Conservation (phyloP, 768 basidiomycete genomes). For the Termitomyces sp. region DNA sequence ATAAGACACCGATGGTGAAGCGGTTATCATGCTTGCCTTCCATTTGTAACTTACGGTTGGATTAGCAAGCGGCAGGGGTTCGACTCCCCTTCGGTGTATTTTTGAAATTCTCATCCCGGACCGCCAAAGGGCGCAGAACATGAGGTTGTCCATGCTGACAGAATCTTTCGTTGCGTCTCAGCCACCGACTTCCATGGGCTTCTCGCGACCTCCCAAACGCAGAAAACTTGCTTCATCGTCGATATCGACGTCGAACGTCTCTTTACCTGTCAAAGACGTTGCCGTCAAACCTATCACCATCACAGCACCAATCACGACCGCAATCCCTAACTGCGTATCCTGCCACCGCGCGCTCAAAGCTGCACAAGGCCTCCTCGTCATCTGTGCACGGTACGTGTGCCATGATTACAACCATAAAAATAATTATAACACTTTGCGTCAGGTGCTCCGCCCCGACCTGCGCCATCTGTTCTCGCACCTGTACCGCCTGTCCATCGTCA, state of each 20-base stretch:
- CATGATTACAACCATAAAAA: background rate
- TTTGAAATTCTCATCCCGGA: slow-evolving; percentile 2
- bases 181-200: slow-evolving; percentile 7
- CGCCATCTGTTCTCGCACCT: slow-evolving; percentile 39
- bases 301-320: background rate
- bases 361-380: slow-evolving; percentile 15
- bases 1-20: slow-evolving; percentile 65
- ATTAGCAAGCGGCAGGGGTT: slow-evolving; percentile 67
- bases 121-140: background rate
- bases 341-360: slow-evolving; percentile 22
- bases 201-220: slow-evolving; percentile 22
- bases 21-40: slow-evolving; percentile 93
- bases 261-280: background rate
- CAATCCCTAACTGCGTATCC: slow-evolving; percentile 17
- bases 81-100: slow-evolving; percentile 67
- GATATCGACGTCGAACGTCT: background rate
- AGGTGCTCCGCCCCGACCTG: slow-evolving; percentile 38
- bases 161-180: background rate
- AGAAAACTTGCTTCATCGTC: slow-evolving; percentile 16
- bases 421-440: background rate
- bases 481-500: slow-evolving; percentile 28
- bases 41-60: slow-evolving; percentile 25
- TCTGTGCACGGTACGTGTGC: slow-evolving; percentile 19
- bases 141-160: slow-evolving; percentile 9
- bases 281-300: background rate